These are phyloP conservation scores for Baorangia bicolor DNA, from an alignment of 768 basidiomycete genomes.

Conservation along the genomic window DNA sequence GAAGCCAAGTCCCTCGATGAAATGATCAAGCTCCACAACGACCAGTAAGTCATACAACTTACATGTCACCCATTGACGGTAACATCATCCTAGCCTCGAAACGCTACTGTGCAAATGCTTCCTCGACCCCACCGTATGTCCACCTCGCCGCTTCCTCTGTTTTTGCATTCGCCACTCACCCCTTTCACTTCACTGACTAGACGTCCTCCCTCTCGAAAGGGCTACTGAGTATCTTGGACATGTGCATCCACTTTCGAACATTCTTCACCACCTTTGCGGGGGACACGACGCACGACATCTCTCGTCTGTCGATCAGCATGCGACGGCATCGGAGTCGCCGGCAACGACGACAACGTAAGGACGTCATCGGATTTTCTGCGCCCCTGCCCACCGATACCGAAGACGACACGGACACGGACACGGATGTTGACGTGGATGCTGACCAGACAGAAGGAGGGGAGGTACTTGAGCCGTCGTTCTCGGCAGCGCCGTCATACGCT, in stretches of 20 bases:
- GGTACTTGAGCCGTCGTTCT: constrained; percentile 39
- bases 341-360: constrained; percentile 50
- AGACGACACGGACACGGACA: constrained; percentile 34
- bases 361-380: constrained; percentile 62
- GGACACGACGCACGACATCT: constrained; percentile 57
- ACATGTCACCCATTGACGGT: background rate
- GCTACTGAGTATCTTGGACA: constrained; percentile 69
- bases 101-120: constrained; percentile 63
- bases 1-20: constrained; percentile 68
- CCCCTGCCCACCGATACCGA: constrained; percentile 29
- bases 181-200: constrained; percentile 34
- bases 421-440: constrained; percentile 35
- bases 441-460: constrained; percentile 19
- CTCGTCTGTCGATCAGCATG: constrained; percentile 48
- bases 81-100: constrained; percentile 45
- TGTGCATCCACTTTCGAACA: constrained; percentile 68
- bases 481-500: constrained; percentile 37
- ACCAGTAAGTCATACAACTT: constrained; percentile 45
- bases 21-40: constrained; percentile 66
- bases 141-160: background rate
- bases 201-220: constrained; percentile 63
- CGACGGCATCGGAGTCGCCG: constrained; percentile 64
- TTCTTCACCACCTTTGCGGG: constrained; percentile 61
- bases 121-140: constrained; percentile 55
- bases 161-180: background rate